These are phyloP conservation scores for Scedosporium aurantiacum DNA, from an alignment of 2,329 filamentous ascomycete species.

Conservation along the genomic window DNA sequence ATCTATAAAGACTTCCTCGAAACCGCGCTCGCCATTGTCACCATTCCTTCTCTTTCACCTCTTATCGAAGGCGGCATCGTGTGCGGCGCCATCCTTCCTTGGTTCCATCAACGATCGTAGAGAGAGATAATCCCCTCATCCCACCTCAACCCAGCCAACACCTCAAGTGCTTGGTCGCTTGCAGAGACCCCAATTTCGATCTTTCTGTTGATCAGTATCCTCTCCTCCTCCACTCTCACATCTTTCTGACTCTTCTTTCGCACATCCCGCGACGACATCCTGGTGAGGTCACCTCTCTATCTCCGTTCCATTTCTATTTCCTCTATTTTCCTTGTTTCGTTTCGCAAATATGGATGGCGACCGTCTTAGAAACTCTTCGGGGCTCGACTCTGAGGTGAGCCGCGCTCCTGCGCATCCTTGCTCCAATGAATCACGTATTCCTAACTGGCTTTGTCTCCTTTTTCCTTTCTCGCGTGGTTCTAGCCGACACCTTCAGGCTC, in stretches of 20 bases:
- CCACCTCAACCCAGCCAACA: not conserved
- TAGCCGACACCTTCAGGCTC: not conserved
- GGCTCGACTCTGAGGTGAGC: conserved; percentile 1
- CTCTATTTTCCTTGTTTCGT: not conserved
- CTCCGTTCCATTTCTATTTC: not conserved
- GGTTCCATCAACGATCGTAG: not conserved
- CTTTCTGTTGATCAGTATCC: not conserved
- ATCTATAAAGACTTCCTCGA: not conserved
- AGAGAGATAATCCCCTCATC: not conserved
- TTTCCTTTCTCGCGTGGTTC: not conserved
- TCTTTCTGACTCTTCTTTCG: not conserved
- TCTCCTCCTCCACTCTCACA: not conserved
- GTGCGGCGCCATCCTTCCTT: not conserved
- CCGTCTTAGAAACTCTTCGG: not conserved
- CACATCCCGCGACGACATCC: not conserved
- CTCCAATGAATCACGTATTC: not conserved
- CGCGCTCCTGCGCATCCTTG: not conserved
- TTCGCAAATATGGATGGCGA: not conserved
- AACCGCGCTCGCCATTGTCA: not conserved
- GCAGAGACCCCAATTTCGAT: not conserved
- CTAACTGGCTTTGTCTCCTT: not conserved
- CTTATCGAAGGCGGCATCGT: not conserved
- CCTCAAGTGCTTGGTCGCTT: not conserved
- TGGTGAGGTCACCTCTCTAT: conserved; percentile 1
- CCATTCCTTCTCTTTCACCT: not conserved